phyloP scores from a whole-genome alignment of 129 eudicot species.

The Flaveria robusta region DNA sequence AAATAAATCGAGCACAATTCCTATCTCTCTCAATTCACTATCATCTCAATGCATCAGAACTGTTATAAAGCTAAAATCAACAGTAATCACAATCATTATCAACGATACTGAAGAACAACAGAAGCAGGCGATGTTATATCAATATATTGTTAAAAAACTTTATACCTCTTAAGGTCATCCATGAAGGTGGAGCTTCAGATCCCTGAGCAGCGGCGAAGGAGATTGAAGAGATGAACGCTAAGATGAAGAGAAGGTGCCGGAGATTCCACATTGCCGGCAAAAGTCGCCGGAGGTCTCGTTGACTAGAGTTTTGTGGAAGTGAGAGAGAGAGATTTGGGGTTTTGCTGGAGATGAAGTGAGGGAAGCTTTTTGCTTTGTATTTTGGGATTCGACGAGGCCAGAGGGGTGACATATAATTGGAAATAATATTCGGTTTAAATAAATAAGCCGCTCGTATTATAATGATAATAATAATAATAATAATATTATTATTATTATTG shows the following conservation, averaged over 20 bases:
- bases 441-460: background rate
- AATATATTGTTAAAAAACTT: too few species aligned
- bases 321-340: background rate
- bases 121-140: background rate
- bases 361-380: background rate
- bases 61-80: too few species aligned
- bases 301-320: conserved; percentile 8
- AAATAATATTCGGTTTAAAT: background rate
- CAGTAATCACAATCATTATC: too few species aligned
- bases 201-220: conserved; percentile 32
- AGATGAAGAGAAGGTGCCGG: conserved; percentile 23
- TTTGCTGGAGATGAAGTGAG: background rate
- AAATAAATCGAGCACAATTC: too few species aligned
- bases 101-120: conserved; percentile 33
- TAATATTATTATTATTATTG: too few species aligned
- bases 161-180: conserved; percentile 12
- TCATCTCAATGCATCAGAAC: too few species aligned
- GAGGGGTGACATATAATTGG: background rate
- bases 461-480: background rate
- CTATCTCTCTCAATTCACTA: too few species aligned
- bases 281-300: background rate
- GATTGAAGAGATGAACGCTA: conserved; percentile 8
- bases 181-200: conserved; percentile 12
- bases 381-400: background rate
- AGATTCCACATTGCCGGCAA: conserved; percentile 37